Percentiles rank a stretch among this genome's conserved stretches.
Conservation (phyloP, 2,329 filamentous ascomycete genomes). For the Fusarium coicis region DNA sequence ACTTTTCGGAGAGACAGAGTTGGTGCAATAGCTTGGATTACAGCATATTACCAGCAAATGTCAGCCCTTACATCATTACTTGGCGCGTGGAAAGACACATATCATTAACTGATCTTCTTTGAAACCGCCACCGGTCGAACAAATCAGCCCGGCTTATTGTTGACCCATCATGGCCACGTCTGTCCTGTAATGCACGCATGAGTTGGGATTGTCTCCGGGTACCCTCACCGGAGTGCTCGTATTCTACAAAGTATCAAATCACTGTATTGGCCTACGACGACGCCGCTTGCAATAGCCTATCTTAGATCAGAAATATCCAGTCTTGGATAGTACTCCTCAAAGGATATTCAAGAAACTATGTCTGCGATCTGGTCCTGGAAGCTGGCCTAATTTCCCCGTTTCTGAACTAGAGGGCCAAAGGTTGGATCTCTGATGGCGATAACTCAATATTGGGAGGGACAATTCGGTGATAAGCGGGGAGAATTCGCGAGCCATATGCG, state of each 20-base stretch:
- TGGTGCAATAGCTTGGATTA: not conserved
- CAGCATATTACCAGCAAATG: no score
- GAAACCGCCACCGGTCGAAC: no score
- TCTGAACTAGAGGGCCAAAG: not conserved
- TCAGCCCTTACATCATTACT: not conserved
- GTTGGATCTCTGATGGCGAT: not conserved
- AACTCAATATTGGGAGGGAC: not conserved
- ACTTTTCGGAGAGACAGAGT: not conserved
- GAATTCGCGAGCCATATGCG: not conserved
- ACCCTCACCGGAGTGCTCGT: rapidly evolving
- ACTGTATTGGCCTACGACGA: no score
- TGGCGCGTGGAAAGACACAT: not conserved
- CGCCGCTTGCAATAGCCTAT: not conserved
- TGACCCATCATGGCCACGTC: not conserved
- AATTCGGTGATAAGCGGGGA: not conserved
- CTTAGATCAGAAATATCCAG: no score
- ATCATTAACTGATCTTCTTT: not conserved
- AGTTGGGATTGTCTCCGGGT: not conserved
- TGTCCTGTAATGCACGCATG: not conserved
- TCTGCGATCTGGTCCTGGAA: no score
- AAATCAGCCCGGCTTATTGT: not conserved
- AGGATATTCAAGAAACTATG: no score
- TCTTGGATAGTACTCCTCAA: no score
- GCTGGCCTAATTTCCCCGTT: not conserved
- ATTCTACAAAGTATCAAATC: rapidly evolving